Evolutionary conservation across 2,329 filamentous ascomycete genomes (phyloP), one percentile per base, ranked within the genome.

Genomic region (Trichoderma guizhouense): DNA sequence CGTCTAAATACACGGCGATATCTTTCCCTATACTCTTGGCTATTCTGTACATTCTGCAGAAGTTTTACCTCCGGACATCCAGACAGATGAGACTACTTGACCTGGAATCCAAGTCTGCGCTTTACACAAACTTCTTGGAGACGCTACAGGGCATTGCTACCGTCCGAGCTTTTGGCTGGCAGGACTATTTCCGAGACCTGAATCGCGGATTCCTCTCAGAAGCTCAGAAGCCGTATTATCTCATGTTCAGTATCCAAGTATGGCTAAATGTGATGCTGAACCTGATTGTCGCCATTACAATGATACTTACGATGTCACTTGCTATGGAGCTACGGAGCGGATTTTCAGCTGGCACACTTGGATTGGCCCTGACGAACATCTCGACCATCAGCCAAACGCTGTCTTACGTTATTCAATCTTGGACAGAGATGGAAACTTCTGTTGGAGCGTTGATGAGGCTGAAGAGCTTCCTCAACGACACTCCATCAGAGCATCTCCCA

Each of bases 51-150:
- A 14, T 76, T 2, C 76, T 89, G 2, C 87, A 89, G 73, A 85
- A 83, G 57, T 81, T 87, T 62, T 90, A 90, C 74, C 81, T 90
- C 6, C 82, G 85, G 3, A 90, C 87, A 0, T 89, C 86, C 1
- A 82, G 87, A 0, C 88, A 89, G 75, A 78, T 90, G 8, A 82
- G 88, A 62, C 81, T 87, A 36, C 76, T 90, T 47, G 88, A 89
- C 63, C 81, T 90, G 5, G 88, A 90, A 76, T 84, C 85, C 4
- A 88, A 73, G 47, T 68, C 51, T 11, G 69, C 73, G 2, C 36
- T 74, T 7, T 74, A 73, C 85, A 82, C 15, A 81, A 65, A 34
- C 62, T 15, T 69, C 55, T 28, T 72, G 9, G 73, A 72, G 70
- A 84, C 84, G 0, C 74, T 87, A 0, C 78, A 80, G 8, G 86